Conservation (phyloP, 2,329 filamentous ascomycete species). For the Diplocarpon mali region DNA sequence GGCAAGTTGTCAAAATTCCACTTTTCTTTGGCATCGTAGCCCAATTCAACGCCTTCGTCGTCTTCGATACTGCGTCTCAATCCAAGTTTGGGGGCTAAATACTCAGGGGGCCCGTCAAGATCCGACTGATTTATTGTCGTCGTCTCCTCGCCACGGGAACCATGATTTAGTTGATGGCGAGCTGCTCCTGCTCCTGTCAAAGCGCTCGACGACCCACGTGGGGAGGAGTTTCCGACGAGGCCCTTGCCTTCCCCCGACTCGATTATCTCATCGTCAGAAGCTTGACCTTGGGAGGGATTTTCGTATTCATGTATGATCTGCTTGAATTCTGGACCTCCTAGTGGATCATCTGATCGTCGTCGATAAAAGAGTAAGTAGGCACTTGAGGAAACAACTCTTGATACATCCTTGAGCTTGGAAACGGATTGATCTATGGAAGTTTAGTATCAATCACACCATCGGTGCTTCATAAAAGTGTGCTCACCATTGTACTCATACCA, state of each 20-base stretch:
- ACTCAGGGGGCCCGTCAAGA: conserved; percentile 20
- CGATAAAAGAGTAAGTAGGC: conserved; percentile 97
- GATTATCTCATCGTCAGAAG: conserved; percentile 36
- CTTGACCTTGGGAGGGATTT: conserved; percentile 33
- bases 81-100: conserved; percentile 1
- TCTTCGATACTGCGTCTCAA: conserved; percentile 18
- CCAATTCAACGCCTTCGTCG: conserved; percentile 25
- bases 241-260: conserved; percentile 72
- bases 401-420: conserved; percentile 45
- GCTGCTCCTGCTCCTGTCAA: conserved; percentile 66
- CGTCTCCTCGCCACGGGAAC: conserved; percentile 31
- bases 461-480: conserved; percentile 24
- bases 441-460: conserved; percentile 30
- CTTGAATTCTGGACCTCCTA: conserved; percentile 69
- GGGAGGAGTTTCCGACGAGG: conserved; percentile 76
- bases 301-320: conserved; percentile 56
- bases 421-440: conserved; percentile 59
- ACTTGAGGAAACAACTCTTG: conserved; percentile 57
- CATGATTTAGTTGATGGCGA: conserved; percentile 54
- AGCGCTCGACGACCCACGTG: conserved; percentile 84
- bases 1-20: conserved; percentile 13
- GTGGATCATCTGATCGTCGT: conserved; percentile 61
- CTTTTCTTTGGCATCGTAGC: conserved; percentile 9
- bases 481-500: conserved; percentile 98
- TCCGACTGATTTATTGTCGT: conserved; percentile 21